These are phyloP conservation scores for Cutaneotrichosporon cavernicola DNA, from an alignment of 1,284 basidiomycete genomes.

Conservation along the genomic window DNA sequence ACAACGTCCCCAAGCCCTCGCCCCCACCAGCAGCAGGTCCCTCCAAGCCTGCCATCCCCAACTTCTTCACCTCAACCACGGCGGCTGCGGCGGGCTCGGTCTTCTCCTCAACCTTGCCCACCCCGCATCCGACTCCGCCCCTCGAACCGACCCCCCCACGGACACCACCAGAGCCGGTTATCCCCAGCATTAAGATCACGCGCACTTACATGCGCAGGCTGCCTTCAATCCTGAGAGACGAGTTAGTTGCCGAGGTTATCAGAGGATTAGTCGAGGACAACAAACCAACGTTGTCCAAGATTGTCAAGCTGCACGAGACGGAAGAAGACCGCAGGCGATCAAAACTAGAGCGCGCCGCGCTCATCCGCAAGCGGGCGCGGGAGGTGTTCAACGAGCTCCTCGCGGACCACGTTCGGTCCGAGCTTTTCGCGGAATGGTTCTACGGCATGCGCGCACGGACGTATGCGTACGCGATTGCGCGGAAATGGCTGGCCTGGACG, in stretches of 20 bases:
- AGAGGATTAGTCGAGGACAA: conserved; percentile 25
- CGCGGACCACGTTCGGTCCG: conserved; percentile 13
- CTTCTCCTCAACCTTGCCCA: neutral
- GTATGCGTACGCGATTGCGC: conserved; percentile 20
- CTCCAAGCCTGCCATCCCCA: conserved; percentile 10
- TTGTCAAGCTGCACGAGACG: conserved; percentile 31
- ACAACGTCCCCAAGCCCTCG: neutral
- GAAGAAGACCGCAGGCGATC: conserved; percentile 25
- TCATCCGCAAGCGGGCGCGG: conserved; percentile 25
- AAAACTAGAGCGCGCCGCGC: conserved; percentile 19
- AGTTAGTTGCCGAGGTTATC: conserved; percentile 35
- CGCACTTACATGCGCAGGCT: conserved; percentile 13
- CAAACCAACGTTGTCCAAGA: conserved; percentile 19
- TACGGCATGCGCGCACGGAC: conserved; percentile 14
- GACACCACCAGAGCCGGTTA: conserved; percentile 13
- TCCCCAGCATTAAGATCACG: conserved; percentile 16
- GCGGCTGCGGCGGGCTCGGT: conserved; percentile 7
- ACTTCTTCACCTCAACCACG: conserved; percentile 26
- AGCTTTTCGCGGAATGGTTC: conserved; percentile 10
- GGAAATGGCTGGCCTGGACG: conserved; percentile 32
- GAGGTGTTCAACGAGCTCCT: conserved; percentile 20
- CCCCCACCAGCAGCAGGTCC: neutral
- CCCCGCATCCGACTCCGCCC: conserved; percentile 12
- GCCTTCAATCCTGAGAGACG: conserved; percentile 25
- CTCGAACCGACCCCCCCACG: conserved; percentile 7